Conservation (phyloP, 345 rosid genomes). For the Salix koriyanagi region DNA sequence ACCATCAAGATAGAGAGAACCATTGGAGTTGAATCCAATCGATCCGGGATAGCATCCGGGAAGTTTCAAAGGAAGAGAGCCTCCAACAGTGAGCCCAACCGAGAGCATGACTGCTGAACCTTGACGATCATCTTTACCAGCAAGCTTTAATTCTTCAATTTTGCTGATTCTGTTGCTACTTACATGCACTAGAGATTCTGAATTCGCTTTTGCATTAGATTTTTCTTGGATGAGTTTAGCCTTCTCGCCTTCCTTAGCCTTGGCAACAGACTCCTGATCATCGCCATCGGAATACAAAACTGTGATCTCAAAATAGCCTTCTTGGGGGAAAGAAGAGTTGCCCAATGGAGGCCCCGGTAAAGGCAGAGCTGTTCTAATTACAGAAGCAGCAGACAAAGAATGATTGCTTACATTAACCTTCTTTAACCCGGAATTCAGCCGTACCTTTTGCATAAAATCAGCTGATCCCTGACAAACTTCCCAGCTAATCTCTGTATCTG, state of each 20-base stretch:
- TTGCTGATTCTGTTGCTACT: constrained; percentile 21
- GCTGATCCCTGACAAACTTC: constrained; percentile 72
- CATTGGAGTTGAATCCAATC: constrained; percentile 81
- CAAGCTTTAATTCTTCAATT: constrained; percentile 41
- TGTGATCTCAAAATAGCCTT: constrained; percentile 88
- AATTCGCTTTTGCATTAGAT: constrained; percentile 30
- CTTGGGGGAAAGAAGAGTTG: constrained; percentile 80
- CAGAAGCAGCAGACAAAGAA: constrained; percentile 44
- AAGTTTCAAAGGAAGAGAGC: constrained; percentile 47
- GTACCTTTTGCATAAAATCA: constrained; percentile 71
- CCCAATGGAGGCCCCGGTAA: constrained; percentile 82
- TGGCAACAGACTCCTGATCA: constrained; percentile 15
- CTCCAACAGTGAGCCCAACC: constrained; percentile 62
- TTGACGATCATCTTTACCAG: constrained; percentile 31
- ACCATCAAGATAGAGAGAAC: constrained; percentile 86
- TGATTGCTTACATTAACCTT: constrained; percentile 14
- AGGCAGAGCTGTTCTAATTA: constrained; percentile 69
- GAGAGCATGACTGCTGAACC: constrained; percentile 38
- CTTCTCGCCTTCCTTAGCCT: constrained; percentile 54
- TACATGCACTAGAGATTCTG: constrained; percentile 47
- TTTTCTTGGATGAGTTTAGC: constrained; percentile 53
- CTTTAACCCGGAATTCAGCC: constrained; percentile 50
- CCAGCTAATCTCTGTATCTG: constrained; percentile 64
- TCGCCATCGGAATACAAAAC: constrained; percentile 32
- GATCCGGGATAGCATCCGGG: constrained; percentile 87